Base-by-base conservation (phyloP, 345 rosid genomes). In the Lagerstroemia speciosa region DNA sequence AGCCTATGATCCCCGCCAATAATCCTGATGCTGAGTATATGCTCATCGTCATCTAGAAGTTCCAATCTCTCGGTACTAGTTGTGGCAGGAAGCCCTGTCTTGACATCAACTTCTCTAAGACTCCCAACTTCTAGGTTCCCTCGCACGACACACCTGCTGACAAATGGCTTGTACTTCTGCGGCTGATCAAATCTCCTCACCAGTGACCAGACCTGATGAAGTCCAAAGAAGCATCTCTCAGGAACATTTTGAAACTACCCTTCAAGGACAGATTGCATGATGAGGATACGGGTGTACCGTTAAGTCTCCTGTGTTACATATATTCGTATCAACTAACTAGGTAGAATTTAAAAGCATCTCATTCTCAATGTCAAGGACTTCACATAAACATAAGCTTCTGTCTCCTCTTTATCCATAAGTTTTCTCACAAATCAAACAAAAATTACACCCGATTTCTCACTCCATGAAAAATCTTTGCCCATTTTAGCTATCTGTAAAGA, bases 131-230 rank as follows among this genome's bases (percentile, higher is more conserved):
- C 83, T 6, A 78, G 78, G 65, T 78, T 82, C 19, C 86, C 86
- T 17, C 67, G 78, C 78, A 76, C 73, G 10, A 78, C 71, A 41
- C 86, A 83, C 66, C 83, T 78, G 69, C 82, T 78, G 53, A 83
- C 74, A 45, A 83, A 83, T 14, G 86, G 86, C 67, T 80, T 83
- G 71, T 83, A 83, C 22, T 71, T 80, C 72, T 83, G 83, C 11
- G 86, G 86, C 73, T 83, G 82, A 68, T 83, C 86, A 43, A 83
- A 83, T 67, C 83, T 75, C 80, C 86, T 83, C 55, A 80, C 86
- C 75, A 83, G 62, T 15, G 86, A 83, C 86, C 86, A 83, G 0
- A 83, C 86, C 86, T 83, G 64, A 48, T 37, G 65, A 75, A 57
- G 46, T n/a, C 67, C 66, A 69, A 60, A 69, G 27, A 29, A 24